A percentile compares a stretch with the other conserved stretches of the same genome.
Evolutionary conservation across 176 grass and related monocot species (phyloP).

Genomic region (Echinochloa phyllopogon): DNA sequence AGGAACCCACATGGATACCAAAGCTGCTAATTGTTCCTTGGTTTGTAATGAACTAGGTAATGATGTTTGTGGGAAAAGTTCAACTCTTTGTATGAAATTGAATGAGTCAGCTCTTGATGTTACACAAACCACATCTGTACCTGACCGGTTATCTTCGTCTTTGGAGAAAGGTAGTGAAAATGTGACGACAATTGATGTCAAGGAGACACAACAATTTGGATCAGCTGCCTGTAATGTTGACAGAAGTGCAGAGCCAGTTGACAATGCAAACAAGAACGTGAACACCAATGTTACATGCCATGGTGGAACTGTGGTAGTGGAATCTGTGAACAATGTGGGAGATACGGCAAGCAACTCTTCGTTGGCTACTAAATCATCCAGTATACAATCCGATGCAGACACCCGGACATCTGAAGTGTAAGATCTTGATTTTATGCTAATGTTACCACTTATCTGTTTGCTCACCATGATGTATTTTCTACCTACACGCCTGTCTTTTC

Average conservation of each 20-base stretch:
- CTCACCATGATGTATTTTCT: slow-evolving; percentile 29
- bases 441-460: slow-evolving; percentile 32
- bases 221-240: slow-evolving; percentile 33
- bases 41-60: slow-evolving; percentile 28
- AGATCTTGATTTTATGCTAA: slow-evolving; percentile 47
- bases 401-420: slow-evolving; percentile 60
- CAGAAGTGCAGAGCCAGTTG: slow-evolving; percentile 31
- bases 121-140: slow-evolving; percentile 30
- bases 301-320: slow-evolving; percentile 31
- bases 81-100: slow-evolving; percentile 35
- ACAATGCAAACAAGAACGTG: slow-evolving; percentile 24
- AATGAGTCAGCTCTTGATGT: slow-evolving; percentile 36
- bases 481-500: neutral
- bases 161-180: slow-evolving; percentile 54
- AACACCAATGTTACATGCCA: slow-evolving; percentile 21
- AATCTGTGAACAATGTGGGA: slow-evolving; percentile 40
- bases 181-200: slow-evolving; percentile 28
- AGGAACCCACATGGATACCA: slow-evolving; percentile 30
- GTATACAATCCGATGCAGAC: slow-evolving; percentile 66
- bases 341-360: slow-evolving; percentile 63
- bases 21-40: slow-evolving; percentile 12
- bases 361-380: slow-evolving; percentile 58
- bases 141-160: slow-evolving; percentile 54
- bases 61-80: slow-evolving; percentile 26
- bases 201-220: slow-evolving; percentile 38